A percentile compares a stretch with the other conserved stretches of the same genome.
These are phyloP conservation scores for Epichloe scottii DNA, from an alignment of 2,329 filamentous ascomycete genomes.

Conservation along the genomic window DNA sequence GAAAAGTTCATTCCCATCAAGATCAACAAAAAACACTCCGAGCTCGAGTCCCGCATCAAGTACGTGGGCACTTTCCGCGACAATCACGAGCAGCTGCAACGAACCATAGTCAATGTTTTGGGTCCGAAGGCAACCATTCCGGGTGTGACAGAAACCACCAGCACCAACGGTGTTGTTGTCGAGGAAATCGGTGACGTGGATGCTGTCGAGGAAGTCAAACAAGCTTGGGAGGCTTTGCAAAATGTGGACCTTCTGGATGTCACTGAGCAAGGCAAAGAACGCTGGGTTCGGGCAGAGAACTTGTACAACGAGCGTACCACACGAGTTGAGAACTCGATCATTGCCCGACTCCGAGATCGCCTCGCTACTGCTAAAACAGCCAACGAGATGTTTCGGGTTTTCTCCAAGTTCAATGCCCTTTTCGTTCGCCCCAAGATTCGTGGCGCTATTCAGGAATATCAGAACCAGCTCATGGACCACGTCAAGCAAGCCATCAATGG, in stretches of 20 bases:
- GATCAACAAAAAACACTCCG: conserved; percentile 74
- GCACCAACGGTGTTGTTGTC: conserved; percentile 55
- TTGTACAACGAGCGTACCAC: conserved; percentile 96
- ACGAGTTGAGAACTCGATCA: conserved; percentile 97
- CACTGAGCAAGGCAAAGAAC: conserved; percentile 73
- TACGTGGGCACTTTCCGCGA: conserved; percentile 92
- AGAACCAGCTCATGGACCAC: conserved; percentile 94
- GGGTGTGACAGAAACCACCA: conserved; percentile 36
- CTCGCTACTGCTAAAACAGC: conserved; percentile 92
- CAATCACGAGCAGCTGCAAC: conserved; percentile 94
- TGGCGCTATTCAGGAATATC: conserved; percentile 94
- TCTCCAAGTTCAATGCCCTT: conserved; percentile 98
- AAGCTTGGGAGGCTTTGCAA: conserved; percentile 87
- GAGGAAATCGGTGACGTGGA: conserved; percentile 97
- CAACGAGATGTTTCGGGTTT: conserved; percentile 99
- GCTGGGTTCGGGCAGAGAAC: conserved; percentile 89
- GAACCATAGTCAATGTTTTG: conserved; percentile 93
- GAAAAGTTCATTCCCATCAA: conserved; percentile 99
- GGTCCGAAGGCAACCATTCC: conserved; percentile 56
- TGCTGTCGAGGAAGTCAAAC: conserved; percentile 87
- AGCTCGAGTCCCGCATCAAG: conserved; percentile 79
- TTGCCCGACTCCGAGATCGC: conserved; percentile 81
- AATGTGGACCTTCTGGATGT: conserved; percentile 95
- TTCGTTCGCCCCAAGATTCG: conserved; percentile 99
- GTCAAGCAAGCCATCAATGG: conserved; percentile 92